phyloP scores from a whole-genome alignment of 73 alveolate genomes.

The Stentor roeselii region DNA sequence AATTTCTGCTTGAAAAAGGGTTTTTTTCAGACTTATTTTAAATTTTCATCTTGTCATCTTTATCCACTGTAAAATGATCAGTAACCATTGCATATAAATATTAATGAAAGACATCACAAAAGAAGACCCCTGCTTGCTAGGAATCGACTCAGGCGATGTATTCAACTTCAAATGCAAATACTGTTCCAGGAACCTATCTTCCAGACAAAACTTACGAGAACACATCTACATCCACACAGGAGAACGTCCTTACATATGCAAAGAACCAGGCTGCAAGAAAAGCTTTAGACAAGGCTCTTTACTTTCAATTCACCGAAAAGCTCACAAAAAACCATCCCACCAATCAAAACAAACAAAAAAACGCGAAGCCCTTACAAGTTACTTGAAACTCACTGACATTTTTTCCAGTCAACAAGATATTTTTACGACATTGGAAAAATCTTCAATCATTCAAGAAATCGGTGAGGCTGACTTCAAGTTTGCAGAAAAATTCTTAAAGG shows the following conservation, averaged over 20 bases:
- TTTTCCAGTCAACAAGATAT: too few relatives aligned
- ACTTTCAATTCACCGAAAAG: constrained; percentile 64
- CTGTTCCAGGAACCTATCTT: background rate
- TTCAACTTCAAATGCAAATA: background rate
- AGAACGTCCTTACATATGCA: constrained; percentile 82
- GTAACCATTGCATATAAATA: background rate
- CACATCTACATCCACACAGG: constrained; percentile 88
- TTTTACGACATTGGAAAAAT: too few relatives aligned
- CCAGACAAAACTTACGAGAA: constrained; percentile 53
- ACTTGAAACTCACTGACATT: background rate
- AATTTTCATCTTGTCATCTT: too few relatives aligned
- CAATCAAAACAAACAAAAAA: background rate
- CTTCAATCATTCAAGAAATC: too few relatives aligned
- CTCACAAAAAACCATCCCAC: background rate
- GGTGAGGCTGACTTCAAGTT: background rate
- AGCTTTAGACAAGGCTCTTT: constrained; percentile 62
- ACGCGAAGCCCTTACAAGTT: background rate
- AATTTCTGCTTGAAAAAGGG: background rate
- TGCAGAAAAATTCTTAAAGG: background rate
- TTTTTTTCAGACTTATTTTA: background rate
- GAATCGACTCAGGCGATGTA: background rate
- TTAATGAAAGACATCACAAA: background rate
- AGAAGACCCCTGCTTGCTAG: background rate
- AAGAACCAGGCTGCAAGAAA: constrained; percentile 65
- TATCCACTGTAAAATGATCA: background rate